Conservation (phyloP, 805 yeast species). For the Pichia ethanolica region DNA sequence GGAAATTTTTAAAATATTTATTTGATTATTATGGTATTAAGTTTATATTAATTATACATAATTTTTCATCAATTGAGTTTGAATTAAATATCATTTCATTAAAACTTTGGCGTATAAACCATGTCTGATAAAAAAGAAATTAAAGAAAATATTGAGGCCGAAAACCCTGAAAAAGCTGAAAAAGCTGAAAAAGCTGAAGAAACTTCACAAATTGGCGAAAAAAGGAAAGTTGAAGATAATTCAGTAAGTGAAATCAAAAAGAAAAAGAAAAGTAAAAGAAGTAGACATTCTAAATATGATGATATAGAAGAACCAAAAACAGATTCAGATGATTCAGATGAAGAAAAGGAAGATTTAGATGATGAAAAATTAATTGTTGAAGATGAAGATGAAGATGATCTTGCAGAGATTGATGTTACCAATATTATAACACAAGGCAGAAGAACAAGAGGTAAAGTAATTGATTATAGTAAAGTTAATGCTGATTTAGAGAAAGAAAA, state of each 20-base stretch:
- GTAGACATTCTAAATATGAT: slow-evolving; percentile 19
- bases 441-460: slow-evolving; percentile 84
- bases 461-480: slow-evolving; percentile 79
- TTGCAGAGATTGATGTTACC: slow-evolving; percentile 70
- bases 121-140: slow-evolving; percentile 3
- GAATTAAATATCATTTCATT: no score
- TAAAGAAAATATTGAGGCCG: neutral
- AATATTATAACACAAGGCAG: slow-evolving; percentile 81
- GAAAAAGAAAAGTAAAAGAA: slow-evolving; percentile 13
- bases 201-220: neutral
- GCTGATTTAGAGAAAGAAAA: slow-evolving; percentile 51
- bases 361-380: slow-evolving; percentile 49
- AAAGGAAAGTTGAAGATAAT: neutral
- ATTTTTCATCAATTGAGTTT: no score
- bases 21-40: no score
- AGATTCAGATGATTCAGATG: slow-evolving; percentile 19
- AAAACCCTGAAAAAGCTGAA: neutral
- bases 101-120: no score
- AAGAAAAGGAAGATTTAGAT: slow-evolving; percentile 37
- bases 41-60: no score
- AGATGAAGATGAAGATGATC: slow-evolving; percentile 69
- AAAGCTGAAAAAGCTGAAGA: neutral
- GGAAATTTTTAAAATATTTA: no score
- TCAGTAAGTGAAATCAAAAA: slow-evolving; percentile 2
- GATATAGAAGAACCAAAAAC: slow-evolving; percentile 17